These are phyloP conservation scores for Rhynchosporium graminicola DNA, from an alignment of 2,329 filamentous ascomycete species.

Conservation along the genomic window DNA sequence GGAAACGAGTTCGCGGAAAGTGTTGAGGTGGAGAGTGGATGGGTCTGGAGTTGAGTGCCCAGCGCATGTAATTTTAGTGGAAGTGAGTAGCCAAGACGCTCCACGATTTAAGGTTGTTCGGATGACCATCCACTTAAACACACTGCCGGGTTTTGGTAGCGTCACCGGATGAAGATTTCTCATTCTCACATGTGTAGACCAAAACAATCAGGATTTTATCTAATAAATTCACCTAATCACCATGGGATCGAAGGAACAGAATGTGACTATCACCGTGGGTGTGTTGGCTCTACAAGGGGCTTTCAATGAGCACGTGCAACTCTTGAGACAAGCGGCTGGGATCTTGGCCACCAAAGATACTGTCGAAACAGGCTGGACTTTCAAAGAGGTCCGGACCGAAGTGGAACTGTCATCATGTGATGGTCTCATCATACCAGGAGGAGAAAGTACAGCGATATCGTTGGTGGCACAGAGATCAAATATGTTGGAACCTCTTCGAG, in stretches of 20 bases:
- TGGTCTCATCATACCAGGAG: constrained; percentile 86
- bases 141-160: neutral
- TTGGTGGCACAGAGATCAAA: constrained; percentile 81
- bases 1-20: constrained; percentile 16
- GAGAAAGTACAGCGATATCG: constrained; percentile 92
- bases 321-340: constrained; percentile 69
- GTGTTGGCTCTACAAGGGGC: constrained; percentile 84
- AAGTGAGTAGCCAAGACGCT: constrained; percentile 14
- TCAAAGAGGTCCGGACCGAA: constrained; percentile 78
- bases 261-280: constrained; percentile 53
- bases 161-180: constrained; percentile 25
- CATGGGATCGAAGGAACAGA: constrained; percentile 26
- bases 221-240: constrained; percentile 2
- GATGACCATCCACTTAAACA: constrained; percentile 15
- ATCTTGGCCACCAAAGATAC: constrained; percentile 42
- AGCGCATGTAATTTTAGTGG: constrained; percentile 13
- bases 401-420: constrained; percentile 72
- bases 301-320: constrained; percentile 82
- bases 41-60: constrained; percentile 17
- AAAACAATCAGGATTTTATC: constrained; percentile 5
- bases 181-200: constrained; percentile 12
- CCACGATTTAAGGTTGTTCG: constrained; percentile 25
- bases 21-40: constrained; percentile 7
- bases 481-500: constrained; percentile 77
- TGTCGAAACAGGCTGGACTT: constrained; percentile 41